Percentiles rank a stretch among this genome's conserved stretches.
Conservation (phyloP, 2,329 filamentous ascomycete species). For the Trichoderma endophyticum region DNA sequence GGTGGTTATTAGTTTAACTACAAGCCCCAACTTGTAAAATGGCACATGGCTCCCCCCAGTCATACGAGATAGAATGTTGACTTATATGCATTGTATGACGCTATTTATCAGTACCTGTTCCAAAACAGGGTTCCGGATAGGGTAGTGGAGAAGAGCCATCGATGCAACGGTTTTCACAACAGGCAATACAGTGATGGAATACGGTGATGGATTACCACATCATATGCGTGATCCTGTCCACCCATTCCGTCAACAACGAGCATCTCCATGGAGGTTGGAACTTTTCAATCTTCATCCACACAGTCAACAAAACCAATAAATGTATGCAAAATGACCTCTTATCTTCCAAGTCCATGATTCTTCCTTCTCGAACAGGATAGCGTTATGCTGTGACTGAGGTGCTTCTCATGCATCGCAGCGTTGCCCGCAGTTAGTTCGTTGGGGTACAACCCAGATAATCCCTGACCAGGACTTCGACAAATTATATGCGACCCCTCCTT, state of each 20-base stretch:
- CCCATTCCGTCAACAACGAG: constrained; percentile 2
- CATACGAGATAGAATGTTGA: neutral
- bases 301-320: neutral
- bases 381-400: neutral
- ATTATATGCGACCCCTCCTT: neutral
- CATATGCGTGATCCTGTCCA: neutral
- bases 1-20: neutral
- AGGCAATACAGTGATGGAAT: neutral
- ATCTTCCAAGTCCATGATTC: neutral
- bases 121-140: neutral
- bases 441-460: neutral
- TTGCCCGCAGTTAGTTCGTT: neutral
- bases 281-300: neutral
- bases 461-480: neutral
- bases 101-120: neutral
- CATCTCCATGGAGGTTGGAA: neutral
- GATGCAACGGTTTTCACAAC: neutral
- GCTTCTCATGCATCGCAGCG: neutral
- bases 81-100: neutral
- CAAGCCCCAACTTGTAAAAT: neutral
- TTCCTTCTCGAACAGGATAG: neutral
- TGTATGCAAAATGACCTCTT: neutral
- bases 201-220: neutral
- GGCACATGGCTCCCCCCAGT: neutral
- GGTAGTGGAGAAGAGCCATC: neutral